These are phyloP conservation scores for Aristolochia contorta DNA, from an alignment of 164 flowering plant genomes.

Conservation along the genomic window DNA sequence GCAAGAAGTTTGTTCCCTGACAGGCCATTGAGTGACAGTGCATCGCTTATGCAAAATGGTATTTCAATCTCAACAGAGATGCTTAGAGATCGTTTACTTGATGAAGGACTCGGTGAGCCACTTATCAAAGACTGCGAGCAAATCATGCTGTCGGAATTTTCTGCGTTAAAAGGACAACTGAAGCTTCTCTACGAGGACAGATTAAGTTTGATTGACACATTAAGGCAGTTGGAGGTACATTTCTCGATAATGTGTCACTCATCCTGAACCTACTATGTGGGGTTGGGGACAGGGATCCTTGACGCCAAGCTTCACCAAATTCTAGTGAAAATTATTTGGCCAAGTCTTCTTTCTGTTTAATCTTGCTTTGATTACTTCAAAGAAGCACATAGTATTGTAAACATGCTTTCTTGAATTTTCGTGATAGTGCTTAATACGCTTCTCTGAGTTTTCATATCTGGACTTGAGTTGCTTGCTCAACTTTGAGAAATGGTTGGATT, in stretches of 20 bases:
- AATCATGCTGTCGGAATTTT: constrained; percentile 77
- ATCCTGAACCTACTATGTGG: no score
- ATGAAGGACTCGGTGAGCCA: constrained; percentile 47
- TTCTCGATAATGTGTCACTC: not conserved
- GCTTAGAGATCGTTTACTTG: constrained; percentile 52
- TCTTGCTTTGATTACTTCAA: no score
- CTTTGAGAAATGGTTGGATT: not conserved
- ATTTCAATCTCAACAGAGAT: constrained; percentile 58
- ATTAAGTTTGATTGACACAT: constrained; percentile 54
- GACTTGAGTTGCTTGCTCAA: not conserved
- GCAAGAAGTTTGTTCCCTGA: constrained; percentile 35
- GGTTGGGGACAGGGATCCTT: no score
- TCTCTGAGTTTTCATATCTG: not conserved
- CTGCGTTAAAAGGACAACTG: constrained; percentile 55
- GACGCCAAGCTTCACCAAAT: no score
- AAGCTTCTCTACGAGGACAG: constrained; percentile 58
- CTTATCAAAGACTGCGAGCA: constrained; percentile 78
- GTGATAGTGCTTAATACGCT: not conserved
- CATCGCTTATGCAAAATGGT: constrained; percentile 33
- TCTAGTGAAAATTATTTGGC: no score
- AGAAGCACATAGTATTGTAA: no score
- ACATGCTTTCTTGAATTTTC: no score
- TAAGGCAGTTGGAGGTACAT: constrained; percentile 73
- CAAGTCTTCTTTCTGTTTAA: no score
- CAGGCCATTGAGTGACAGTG: constrained; percentile 34